Conservation (phyloP, 805 yeast species). For the Torulaspora maleeae region DNA sequence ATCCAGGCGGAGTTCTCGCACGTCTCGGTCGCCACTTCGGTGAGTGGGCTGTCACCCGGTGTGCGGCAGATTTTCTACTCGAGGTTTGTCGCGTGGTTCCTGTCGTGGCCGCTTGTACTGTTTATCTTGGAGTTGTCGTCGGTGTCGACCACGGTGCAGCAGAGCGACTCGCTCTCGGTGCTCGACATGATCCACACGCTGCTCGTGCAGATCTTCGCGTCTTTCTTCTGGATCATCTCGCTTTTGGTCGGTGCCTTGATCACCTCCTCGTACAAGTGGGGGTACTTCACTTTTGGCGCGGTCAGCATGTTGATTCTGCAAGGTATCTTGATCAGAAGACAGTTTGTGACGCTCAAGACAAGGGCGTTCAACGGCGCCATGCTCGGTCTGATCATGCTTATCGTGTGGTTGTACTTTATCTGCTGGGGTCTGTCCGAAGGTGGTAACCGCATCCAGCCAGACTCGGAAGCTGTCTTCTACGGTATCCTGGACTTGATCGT, state of each 20-base stretch:
- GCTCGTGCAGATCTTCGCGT: slow-evolving; percentile 41
- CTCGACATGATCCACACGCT: slow-evolving; percentile 26
- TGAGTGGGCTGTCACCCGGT: slow-evolving; percentile 23
- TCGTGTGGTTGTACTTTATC: slow-evolving; percentile 43
- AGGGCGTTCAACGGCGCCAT: slow-evolving; percentile 15
- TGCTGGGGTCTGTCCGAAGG: slow-evolving; percentile 53
- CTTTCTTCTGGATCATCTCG: slow-evolving; percentile 48
- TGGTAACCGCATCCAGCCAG: slow-evolving; percentile 51
- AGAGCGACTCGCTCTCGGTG: slow-evolving; percentile 11
- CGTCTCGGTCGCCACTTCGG: slow-evolving; percentile 29
- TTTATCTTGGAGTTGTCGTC: slow-evolving; percentile 26
- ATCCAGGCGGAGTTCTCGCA: slow-evolving; percentile 40
- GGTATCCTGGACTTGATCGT: slow-evolving; percentile 47
- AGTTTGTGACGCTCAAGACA: slow-evolving; percentile 24
- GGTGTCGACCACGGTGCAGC: slow-evolving; percentile 8
- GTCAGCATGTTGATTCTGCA: slow-evolving; percentile 41
- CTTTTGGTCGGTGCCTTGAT: slow-evolving; percentile 55
- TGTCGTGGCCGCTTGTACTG: slow-evolving; percentile 42
- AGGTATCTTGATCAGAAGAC: slow-evolving; percentile 27
- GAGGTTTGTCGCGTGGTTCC: slow-evolving; percentile 44
- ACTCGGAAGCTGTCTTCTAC: slow-evolving; percentile 50
- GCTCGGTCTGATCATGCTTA: slow-evolving; percentile 28
- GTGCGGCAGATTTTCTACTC: slow-evolving; percentile 44
- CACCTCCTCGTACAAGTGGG: slow-evolving; percentile 59
- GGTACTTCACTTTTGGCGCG: slow-evolving; percentile 56